Percentiles rank a stretch among this genome's conserved stretches.
Evolutionary conservation across 768 basidiomycete genomes (phyloP).

Genomic region (Wakefieldia striispora): DNA sequence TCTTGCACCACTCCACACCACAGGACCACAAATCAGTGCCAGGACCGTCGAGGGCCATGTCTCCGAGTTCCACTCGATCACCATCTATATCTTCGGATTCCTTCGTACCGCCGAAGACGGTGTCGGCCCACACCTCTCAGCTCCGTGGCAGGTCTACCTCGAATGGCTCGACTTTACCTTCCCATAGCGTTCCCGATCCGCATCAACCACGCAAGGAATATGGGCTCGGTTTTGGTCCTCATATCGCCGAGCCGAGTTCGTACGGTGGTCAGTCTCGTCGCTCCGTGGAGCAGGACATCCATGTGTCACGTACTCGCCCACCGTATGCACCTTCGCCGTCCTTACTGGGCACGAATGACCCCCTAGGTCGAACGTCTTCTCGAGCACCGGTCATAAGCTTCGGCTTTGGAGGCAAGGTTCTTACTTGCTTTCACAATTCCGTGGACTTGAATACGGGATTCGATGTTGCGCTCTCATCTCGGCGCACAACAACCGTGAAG

Average conservation of each 20-base stretch:
- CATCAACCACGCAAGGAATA: slow-evolving; percentile 26
- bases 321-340: slow-evolving; percentile 86
- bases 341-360: slow-evolving; percentile 77
- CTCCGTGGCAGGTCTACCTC: slow-evolving; percentile 43
- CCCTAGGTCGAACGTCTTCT: slow-evolving; percentile 67
- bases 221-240: slow-evolving; percentile 23
- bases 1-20: slow-evolving; percentile 4
- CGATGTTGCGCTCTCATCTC: slow-evolving; percentile 72
- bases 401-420: slow-evolving; percentile 89
- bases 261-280: slow-evolving; percentile 16
- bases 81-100: slow-evolving; percentile 31
- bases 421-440: slow-evolving; percentile 83
- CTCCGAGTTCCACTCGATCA: slow-evolving; percentile 26
- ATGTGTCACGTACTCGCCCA: slow-evolving; percentile 37
- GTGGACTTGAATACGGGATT: slow-evolving; percentile 67
- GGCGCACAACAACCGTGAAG: slow-evolving; percentile 65
- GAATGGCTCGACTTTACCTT: slow-evolving; percentile 43
- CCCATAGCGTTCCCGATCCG: slow-evolving; percentile 19
- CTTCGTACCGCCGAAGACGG: slow-evolving; percentile 35
- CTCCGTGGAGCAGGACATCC: slow-evolving; percentile 26
- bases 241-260: slow-evolving; percentile 17
- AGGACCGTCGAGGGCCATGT: slow-evolving; percentile 31
- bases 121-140: slow-evolving; percentile 16
- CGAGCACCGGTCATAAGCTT: slow-evolving; percentile 83
- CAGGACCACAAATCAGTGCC: slow-evolving; percentile 20